Evolutionary conservation across 1,284 basidiomycete genomes (phyloP).

Genomic region (Wallemia hederae): DNA sequence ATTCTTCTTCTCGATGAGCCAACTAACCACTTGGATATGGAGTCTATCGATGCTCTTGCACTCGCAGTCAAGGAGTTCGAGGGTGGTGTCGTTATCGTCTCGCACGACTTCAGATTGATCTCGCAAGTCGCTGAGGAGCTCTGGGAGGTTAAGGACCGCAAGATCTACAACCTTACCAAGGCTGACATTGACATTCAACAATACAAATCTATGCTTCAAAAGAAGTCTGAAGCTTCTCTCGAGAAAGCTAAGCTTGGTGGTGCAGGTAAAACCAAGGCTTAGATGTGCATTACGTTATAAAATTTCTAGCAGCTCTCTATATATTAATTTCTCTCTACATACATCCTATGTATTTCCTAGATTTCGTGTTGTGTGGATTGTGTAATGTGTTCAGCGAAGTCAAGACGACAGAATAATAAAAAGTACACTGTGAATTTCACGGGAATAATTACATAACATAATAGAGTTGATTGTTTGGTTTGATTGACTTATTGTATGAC

Average conservation of each 20-base stretch:
- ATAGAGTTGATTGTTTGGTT: too few species aligned
- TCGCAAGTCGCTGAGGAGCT: conserved; percentile 87
- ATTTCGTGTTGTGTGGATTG: too few species aligned
- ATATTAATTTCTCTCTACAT: background rate
- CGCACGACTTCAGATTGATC: conserved; percentile 87
- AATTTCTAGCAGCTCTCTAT: background rate
- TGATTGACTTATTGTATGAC: too few species aligned
- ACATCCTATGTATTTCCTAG: background rate
- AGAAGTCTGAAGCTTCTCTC: background rate
- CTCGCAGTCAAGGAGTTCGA: conserved; percentile 84
- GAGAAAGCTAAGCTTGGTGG: conserved; percentile 2
- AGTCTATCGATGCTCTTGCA: conserved; percentile 81
- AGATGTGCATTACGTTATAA: background rate
- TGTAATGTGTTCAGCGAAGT: too few species aligned
- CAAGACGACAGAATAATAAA: too few species aligned
- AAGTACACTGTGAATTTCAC: too few species aligned
- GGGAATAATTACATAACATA: too few species aligned
- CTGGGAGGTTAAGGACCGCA: conserved; percentile 90
- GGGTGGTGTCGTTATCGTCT: conserved; percentile 91
- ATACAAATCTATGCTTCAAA: conserved; percentile 47
- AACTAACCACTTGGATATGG: conserved; percentile 83
- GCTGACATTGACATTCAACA: conserved; percentile 63
- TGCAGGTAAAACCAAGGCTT: conserved; percentile 1
- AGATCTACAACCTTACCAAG: conserved; percentile 73
- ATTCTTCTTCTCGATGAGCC: conserved; percentile 24